Percentiles rank a stretch among this genome's conserved stretches.
phyloP scores from a whole-genome alignment of 306 rosid genomes.

The Corylus avellana region DNA sequence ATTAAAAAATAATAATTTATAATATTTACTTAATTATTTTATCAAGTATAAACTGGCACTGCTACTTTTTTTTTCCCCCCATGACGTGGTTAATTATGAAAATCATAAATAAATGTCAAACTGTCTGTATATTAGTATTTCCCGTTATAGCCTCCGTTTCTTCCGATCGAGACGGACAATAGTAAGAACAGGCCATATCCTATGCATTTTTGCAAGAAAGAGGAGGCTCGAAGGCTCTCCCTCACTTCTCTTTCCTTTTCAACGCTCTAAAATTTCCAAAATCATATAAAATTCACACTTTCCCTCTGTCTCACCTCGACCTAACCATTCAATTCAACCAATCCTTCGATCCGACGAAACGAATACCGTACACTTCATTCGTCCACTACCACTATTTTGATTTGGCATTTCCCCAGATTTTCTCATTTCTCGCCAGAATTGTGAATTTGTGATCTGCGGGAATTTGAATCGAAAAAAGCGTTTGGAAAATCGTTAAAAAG shows the following conservation, averaged over 20 bases:
- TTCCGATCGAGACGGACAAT: not conserved
- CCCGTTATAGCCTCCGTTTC: not conserved
- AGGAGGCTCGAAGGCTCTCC: not conserved
- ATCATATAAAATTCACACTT: not conserved
- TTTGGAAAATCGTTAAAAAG: not conserved
- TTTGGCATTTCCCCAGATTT: not conserved
- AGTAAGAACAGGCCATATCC: not conserved
- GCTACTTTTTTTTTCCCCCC: too few relatives aligned
- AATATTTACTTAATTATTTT: too few relatives aligned
- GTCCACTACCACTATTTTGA: not conserved
- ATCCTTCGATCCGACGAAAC: slow-evolving; percentile 11
- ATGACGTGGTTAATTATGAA: too few relatives aligned
- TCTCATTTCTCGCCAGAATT: not conserved
- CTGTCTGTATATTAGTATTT: not conserved
- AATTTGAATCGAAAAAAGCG: not conserved
- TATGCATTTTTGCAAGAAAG: not conserved
- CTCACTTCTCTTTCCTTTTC: not conserved
- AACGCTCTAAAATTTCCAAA: not conserved
- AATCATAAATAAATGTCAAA: not conserved
- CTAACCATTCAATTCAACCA: not conserved
- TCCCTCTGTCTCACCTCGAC: not conserved
- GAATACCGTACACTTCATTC: not conserved
- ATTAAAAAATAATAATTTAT: too few relatives aligned
- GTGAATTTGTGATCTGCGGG: not conserved
- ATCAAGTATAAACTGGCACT: too few relatives aligned